A percentile compares a stretch with the other conserved stretches of the same genome.
These are phyloP conservation scores for Kwoniella mangroviensis DNA, from an alignment of 768 basidiomycete species.

Conservation along the genomic window DNA sequence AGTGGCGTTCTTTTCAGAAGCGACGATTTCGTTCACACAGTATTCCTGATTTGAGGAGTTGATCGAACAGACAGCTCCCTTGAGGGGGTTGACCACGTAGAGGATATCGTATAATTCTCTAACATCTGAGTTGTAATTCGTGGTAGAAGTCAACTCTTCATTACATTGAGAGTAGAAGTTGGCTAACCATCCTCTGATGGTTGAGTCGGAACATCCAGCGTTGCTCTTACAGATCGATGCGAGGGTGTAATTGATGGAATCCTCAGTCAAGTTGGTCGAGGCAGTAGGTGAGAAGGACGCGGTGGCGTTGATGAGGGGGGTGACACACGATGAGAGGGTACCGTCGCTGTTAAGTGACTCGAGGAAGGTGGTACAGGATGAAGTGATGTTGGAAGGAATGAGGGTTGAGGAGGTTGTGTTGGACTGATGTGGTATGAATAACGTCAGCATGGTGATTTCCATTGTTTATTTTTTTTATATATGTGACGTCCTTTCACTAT, in stretches of 20 bases:
- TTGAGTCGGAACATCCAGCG: conserved; percentile 58
- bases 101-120: conserved; percentile 76
- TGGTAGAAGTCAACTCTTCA: conserved; percentile 66
- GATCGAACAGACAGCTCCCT: conserved; percentile 73
- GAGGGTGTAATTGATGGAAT: conserved; percentile 61
- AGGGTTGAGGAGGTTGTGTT: conserved; percentile 57
- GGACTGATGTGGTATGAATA: conserved; percentile 1
- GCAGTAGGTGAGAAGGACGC: conserved; percentile 61
- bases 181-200: conserved; percentile 68
- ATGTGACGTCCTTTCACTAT: neutral
- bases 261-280: conserved; percentile 58
- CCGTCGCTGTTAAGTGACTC: conserved; percentile 66
- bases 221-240: conserved; percentile 64
- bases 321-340: conserved; percentile 60
- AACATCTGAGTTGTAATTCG: conserved; percentile 61
- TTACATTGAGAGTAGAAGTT: conserved; percentile 74
- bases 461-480: neutral
- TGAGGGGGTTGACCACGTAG: conserved; percentile 72
- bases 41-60: conserved; percentile 68
- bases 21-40: conserved; percentile 66
- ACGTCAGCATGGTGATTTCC: neutral
- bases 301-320: conserved; percentile 63
- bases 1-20: conserved; percentile 39
- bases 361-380: conserved; percentile 65
- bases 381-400: conserved; percentile 72